Evolutionary conservation across 2,329 filamentous ascomycete genomes (phyloP).

Genomic region (Cyphellophora attinorum): DNA sequence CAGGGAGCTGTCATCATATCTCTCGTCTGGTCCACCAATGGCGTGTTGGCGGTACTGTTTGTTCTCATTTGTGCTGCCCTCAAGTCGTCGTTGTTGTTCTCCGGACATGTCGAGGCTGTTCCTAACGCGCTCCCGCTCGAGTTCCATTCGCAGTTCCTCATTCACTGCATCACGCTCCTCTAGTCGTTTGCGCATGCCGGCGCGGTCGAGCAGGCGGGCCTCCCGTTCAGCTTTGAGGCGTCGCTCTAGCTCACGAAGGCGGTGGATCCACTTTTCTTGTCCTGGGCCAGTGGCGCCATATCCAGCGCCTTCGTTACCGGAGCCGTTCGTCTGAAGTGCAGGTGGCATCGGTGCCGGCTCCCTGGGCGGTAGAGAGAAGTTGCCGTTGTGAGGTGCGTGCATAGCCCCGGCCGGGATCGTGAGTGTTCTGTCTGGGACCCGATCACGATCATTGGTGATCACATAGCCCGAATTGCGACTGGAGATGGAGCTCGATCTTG

Average conservation of each 20-base stretch:
- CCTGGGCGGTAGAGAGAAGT: slow-evolving; percentile 15
- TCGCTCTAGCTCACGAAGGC: slow-evolving; percentile 77
- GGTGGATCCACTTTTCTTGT: slow-evolving; percentile 73
- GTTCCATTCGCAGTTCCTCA: slow-evolving; percentile 55
- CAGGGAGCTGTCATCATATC: neutral
- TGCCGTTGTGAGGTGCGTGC: slow-evolving; percentile 16
- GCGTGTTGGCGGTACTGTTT: no score
- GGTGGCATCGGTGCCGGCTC: slow-evolving; percentile 15
- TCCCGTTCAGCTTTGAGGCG: slow-evolving; percentile 86
- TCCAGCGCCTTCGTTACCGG: slow-evolving; percentile 11
- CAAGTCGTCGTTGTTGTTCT: no score
- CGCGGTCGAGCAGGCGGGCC: slow-evolving; percentile 72
- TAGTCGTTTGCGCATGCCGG: slow-evolving; percentile 68
- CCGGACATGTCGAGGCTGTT: slow-evolving; percentile 19
- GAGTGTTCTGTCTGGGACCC: slow-evolving; percentile 7
- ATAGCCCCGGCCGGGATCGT: slow-evolving; percentile 15
- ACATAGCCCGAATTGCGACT: slow-evolving; percentile 11
- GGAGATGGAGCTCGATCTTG: slow-evolving; percentile 15
- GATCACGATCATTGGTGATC: slow-evolving; percentile 7
- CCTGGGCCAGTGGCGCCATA: slow-evolving; percentile 22
- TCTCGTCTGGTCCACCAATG: neutral
- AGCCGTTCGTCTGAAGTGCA: slow-evolving; percentile 5
- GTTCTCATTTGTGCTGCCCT: no score
- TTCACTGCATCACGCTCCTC: slow-evolving; percentile 69
- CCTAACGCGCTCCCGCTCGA: slow-evolving; percentile 47